Percentiles rank a stretch among this genome's conserved stretches.
phyloP scores from a whole-genome alignment of 2,329 filamentous ascomycete genomes.

The Pseudogymnoascus sp. region DNA sequence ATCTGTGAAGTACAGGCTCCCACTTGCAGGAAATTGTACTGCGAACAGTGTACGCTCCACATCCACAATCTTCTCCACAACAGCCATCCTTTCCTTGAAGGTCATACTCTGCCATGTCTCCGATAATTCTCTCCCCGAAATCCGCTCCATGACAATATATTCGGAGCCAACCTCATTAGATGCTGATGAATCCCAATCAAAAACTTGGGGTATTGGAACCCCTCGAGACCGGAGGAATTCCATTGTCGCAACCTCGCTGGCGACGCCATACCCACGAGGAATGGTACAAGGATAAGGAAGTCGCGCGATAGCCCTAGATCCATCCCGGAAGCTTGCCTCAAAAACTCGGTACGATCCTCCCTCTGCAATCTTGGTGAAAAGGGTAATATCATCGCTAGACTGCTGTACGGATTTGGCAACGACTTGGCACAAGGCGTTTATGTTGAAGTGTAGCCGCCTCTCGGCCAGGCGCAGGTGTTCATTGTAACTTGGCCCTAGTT shows the following conservation, averaged over 20 bases:
- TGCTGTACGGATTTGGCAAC: slow-evolving; percentile 21
- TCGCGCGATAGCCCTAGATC: slow-evolving; percentile 15
- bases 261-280: slow-evolving; percentile 16
- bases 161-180: slow-evolving; percentile 25
- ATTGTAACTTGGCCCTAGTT: slow-evolving; percentile 20
- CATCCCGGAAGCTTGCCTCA: slow-evolving; percentile 19
- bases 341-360: slow-evolving; percentile 25
- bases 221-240: slow-evolving; percentile 20
- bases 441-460: slow-evolving; percentile 21
- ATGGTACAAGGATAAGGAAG: slow-evolving; percentile 18
- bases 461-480: slow-evolving; percentile 23
- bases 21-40: slow-evolving; percentile 17
- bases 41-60: slow-evolving; percentile 17
- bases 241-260: slow-evolving; percentile 19
- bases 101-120: slow-evolving; percentile 17
- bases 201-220: slow-evolving; percentile 20
- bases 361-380: slow-evolving; percentile 23
- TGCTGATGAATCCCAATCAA: slow-evolving; percentile 29
- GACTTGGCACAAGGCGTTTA: slow-evolving; percentile 19
- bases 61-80: slow-evolving; percentile 17
- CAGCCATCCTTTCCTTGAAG: slow-evolving; percentile 17
- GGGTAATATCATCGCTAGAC: slow-evolving; percentile 18
- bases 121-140: slow-evolving; percentile 26
- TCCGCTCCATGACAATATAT: slow-evolving; percentile 35
- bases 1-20: slow-evolving; percentile 18